Evolutionary conservation across 805 yeast species (phyloP), one percentile per base, ranked within the genome.

Genomic region (Pichia deserticola): DNA sequence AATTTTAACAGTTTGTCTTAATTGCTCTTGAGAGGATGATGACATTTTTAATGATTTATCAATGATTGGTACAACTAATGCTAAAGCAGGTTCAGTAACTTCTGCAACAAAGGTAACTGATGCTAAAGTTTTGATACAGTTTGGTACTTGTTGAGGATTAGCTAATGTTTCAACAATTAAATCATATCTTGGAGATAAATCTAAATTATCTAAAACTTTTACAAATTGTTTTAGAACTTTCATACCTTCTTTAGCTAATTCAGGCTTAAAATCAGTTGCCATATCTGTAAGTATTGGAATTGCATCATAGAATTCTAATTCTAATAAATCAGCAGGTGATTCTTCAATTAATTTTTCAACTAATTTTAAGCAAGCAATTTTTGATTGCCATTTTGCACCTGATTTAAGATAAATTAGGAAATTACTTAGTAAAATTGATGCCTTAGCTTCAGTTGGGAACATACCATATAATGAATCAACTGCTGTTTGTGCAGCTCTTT

Each of bases 41-140:
- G 92, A 79, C 73, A 86, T 80, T 61, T 84, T 85, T 62, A 92
- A 75, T 3, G 98, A 92, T 66, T 90, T 88, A 64, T 82, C 89
- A 61, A 92, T 78, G 57, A 90, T 90, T 43, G 99, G 99, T 42
- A 88, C 97, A 62, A 92, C 75, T 50, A 92, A 71, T 8, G 98
- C 79, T 59, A 92, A 75, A 5, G 95, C 95, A 5, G 98, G 95
- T 72, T 90, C 98, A 13, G 97, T 93, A 55, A 92, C 99, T 72
- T 93, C 99, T 43, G 99, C 96, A 45, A 92, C 98, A 67, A 92
- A 92, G 0, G 99, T 93, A 48, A 92, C 97, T 39, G 95, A 86
- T 3, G 96, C 85, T 55, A 92, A 77, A 41, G 92, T 80, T 69
- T 85, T 87, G 67, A 92, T 87, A 69, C 96, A 89, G 52, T 79